Conservation (phyloP, 495 filamentous ascomycete species). For the Aspergillus haitiensis region DNA sequence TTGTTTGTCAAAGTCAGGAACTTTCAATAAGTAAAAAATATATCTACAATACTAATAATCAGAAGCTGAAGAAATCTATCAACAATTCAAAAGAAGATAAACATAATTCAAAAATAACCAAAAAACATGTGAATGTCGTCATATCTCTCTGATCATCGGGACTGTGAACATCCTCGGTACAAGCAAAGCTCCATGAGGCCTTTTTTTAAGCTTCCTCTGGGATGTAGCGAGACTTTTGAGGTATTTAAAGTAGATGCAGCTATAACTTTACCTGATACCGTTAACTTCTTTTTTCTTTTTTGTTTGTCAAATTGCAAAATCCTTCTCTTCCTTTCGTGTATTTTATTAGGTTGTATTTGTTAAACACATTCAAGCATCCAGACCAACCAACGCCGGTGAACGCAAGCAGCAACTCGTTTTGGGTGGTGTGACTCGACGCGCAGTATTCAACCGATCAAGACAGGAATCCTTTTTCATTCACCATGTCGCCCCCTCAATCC, state of each 20-base stretch:
- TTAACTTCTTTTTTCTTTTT: no score
- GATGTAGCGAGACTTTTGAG: neutral
- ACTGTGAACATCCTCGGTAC: constrained; percentile 12
- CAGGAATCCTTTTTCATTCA: constrained; percentile 14
- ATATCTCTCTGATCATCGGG: constrained; percentile 16
- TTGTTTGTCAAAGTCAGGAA: no score
- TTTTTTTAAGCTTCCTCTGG: neutral
- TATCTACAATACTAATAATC: neutral
- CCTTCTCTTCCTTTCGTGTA: neutral
- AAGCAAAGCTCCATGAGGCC: neutral
- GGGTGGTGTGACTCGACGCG: constrained; percentile 26
- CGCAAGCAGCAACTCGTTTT: constrained; percentile 25
- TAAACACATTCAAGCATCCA: no score
- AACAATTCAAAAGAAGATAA: neutral
- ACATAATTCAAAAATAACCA: neutral
- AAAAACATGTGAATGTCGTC: constrained; percentile 20
- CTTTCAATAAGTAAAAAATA: no score
- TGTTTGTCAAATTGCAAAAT: no score
- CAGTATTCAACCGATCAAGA: constrained; percentile 24
- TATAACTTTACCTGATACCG: no score
- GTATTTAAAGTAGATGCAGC: neutral
- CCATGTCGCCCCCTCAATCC: constrained; percentile 22
- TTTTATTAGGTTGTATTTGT: constrained; percentile 8
- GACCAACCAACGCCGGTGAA: constrained; percentile 25
- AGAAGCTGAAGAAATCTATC: neutral